Percentiles rank a stretch among this genome's conserved stretches.
Evolutionary conservation across 805 yeast species (phyloP).

Genomic region (Cyberlindnera japonica): DNA sequence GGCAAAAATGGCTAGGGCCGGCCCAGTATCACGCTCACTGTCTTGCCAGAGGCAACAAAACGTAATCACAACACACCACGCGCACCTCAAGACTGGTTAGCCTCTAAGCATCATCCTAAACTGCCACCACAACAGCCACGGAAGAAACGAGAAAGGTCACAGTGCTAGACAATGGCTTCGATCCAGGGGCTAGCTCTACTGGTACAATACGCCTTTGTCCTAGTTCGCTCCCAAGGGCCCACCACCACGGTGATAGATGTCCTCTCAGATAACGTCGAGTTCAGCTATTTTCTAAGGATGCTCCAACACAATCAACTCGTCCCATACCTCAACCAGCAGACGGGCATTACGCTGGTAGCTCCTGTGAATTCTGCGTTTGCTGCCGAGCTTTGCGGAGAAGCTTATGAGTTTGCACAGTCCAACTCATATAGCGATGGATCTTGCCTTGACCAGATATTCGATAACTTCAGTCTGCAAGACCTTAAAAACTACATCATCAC

Average conservation of each 20-base stretch:
- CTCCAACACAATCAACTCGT: constrained; percentile 61
- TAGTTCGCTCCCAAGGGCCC: constrained; percentile 12
- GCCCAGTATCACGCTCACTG: no score
- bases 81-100: no score
- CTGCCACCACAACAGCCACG: no score
- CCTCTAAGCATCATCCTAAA: no score
- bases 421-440: neutral
- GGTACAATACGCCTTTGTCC: neutral
- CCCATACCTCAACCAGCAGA: constrained; percentile 54
- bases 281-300: constrained; percentile 56
- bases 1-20: no score
- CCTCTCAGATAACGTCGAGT: constrained; percentile 64
- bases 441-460: constrained; percentile 2
- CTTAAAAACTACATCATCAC: constrained; percentile 17
- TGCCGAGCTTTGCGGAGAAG: constrained; percentile 7
- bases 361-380: constrained; percentile 78
- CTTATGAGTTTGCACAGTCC: neutral
- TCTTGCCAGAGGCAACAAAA: no score
- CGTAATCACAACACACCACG: no score
- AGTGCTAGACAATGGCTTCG: no score
- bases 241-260: constrained; percentile 58
- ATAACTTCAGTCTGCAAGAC: constrained; percentile 9
- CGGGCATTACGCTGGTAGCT: constrained; percentile 71
- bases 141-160: no score
- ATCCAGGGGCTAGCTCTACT: neutral